A percentile compares a stretch with the other conserved stretches of the same genome.
phyloP scores from a whole-genome alignment of 2,329 filamentous ascomycete genomes.

The Verticillium isaacii region DNA sequence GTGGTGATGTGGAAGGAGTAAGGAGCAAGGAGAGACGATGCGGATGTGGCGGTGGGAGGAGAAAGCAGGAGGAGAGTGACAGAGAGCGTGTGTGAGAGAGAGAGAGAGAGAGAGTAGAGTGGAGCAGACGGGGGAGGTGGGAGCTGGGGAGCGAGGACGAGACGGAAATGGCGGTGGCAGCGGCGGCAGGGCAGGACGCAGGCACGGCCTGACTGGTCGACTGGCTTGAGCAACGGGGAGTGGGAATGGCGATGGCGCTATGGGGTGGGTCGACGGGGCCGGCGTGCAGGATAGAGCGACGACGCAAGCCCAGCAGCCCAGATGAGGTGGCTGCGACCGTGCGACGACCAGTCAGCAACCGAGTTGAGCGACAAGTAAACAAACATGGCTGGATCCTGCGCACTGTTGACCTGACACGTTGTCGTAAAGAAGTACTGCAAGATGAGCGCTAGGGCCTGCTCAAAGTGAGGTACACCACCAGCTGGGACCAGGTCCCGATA shows the following conservation, averaged over 20 bases:
- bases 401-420: neutral
- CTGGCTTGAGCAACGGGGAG: slow-evolving; percentile 8
- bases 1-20: slow-evolving; percentile 1
- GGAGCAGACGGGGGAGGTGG: slow-evolving; percentile 20
- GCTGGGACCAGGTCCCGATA: neutral
- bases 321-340: neutral
- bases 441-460: neutral
- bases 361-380: neutral
- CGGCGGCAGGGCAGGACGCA: neutral
- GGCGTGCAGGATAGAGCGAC: neutral
- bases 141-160: slow-evolving; percentile 8
- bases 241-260: slow-evolving; percentile 8
- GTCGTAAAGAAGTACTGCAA: neutral
- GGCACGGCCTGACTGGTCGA: slow-evolving; percentile 1
- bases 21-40: slow-evolving; percentile 12
- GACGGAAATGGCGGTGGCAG: neutral
- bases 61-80: slow-evolving; percentile 22
- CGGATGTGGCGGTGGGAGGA: slow-evolving; percentile 16
- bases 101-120: slow-evolving; percentile 21
- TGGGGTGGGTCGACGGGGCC: slow-evolving; percentile 4
- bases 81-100: slow-evolving; percentile 25
- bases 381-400: neutral
- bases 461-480: neutral
- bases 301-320: slow-evolving; percentile 1
- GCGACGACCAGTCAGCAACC: neutral